Evolutionary conservation across 768 basidiomycete species (phyloP), one percentile per base, ranked within the genome.

Genomic region (Daedaleopsis sinensis): DNA sequence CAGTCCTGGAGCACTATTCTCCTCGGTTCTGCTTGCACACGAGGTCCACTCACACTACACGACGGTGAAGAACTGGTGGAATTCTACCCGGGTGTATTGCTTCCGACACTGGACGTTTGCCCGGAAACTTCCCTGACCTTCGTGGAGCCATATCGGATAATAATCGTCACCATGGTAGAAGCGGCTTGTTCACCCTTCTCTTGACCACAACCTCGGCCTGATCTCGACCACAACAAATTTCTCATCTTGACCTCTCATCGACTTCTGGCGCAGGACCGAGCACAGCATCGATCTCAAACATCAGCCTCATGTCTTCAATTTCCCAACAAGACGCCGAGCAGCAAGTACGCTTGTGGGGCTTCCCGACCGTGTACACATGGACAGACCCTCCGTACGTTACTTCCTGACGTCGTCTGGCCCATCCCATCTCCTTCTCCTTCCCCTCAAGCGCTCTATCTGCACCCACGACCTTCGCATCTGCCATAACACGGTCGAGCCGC

Each of bases 281-380:
- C 46, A 23, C 46, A 18, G 46, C 18, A 19, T 19, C 12, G 6
- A 47, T 47, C 18, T 47, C 46, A 21, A 47, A 23, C 46, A 19
- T n/a, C 19, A 4, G 13, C 35, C 43, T 32, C 46, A 66, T 64
- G 64, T 19, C 67, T 51, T 59, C 57, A 15, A 38, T 62, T 35
- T 60, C 62, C 23, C 62, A 54, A 36, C 39, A 59, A 23, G 63
- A 67, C 37, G 68, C 63, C n/a, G 70, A 67, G 50, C 55, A 42
- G 13, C 58, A 66, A 55, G 72, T 73, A 5, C 62, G 63, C 21
- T 66, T 68, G 1, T 73, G 69, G 70, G 70, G 70, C 13, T 71
- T 73, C 52, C 32, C 62, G 15, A 67, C 59, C 46, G 72, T 73
- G 23, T 73, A 65, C 60, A 71, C 70, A 16, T 70, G 69, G 70